Percentiles rank a stretch among this genome's conserved stretches.
phyloP scores from a whole-genome alignment of 1,284 basidiomycete species.

The Pisolithus thermaeus region DNA sequence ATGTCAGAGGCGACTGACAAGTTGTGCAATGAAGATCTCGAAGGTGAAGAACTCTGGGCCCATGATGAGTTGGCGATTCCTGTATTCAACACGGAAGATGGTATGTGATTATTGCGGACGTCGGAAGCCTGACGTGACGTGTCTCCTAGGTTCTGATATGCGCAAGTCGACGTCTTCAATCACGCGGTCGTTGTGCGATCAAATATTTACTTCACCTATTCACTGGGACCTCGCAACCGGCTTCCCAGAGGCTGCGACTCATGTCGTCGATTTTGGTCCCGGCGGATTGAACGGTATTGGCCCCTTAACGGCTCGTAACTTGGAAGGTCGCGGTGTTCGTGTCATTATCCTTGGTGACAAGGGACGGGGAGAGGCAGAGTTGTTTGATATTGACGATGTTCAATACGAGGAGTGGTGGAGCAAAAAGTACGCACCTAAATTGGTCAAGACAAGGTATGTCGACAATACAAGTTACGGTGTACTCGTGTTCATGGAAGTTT shows the following conservation, averaged over 20 bases:
- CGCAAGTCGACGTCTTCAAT: constrained; percentile 61
- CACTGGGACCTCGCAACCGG: constrained; percentile 89
- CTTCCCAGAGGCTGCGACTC: constrained; percentile 87
- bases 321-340: constrained; percentile 90
- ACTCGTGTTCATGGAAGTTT: constrained; percentile 9
- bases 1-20: constrained; percentile 74
- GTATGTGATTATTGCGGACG: constrained; percentile 33
- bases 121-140: constrained; percentile 11
- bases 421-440: constrained; percentile 78
- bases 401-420: constrained; percentile 87
- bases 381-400: constrained; percentile 67
- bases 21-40: constrained; percentile 70
- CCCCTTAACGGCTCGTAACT: constrained; percentile 82
- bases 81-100: constrained; percentile 90
- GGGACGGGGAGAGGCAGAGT: constrained; percentile 79
- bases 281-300: constrained; percentile 94
- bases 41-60: constrained; percentile 78
- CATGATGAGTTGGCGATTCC: constrained; percentile 71
- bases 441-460: constrained; percentile 84
- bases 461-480: not conserved
- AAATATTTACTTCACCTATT: constrained; percentile 90
- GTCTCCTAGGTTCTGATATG: constrained; percentile 70
- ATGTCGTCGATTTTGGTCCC: constrained; percentile 94
- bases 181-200: constrained; percentile 81
- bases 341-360: constrained; percentile 84